Conservation (phyloP, 2,329 filamentous ascomycete genomes). For the Myotisia sp. region DNA sequence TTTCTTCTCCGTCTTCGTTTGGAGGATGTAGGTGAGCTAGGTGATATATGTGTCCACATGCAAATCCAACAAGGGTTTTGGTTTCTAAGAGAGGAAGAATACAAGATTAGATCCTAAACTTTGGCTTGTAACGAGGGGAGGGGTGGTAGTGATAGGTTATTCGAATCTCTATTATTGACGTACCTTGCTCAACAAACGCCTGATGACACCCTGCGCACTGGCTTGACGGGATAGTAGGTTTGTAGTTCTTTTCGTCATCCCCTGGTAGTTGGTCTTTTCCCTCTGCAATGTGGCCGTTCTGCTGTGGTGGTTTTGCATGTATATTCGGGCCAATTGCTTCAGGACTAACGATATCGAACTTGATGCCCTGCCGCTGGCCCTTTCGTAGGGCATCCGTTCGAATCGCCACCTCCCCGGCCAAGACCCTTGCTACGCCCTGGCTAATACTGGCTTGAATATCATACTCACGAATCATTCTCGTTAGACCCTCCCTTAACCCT, state of each 20-base stretch:
- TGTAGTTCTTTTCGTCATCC: not conserved
- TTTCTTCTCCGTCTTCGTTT: slow-evolving; percentile 12
- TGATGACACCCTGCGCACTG: slow-evolving; percentile 27
- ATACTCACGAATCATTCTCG: slow-evolving; percentile 85
- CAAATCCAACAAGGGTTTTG: slow-evolving; percentile 49
- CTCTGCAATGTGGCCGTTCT: not conserved
- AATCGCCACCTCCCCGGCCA: slow-evolving; percentile 71
- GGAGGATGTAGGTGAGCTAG: slow-evolving; percentile 41
- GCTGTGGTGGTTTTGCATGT: no score
- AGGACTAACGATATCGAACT: slow-evolving; percentile 55
- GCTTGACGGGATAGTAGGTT: slow-evolving; percentile 12
- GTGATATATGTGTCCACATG: slow-evolving; percentile 56
- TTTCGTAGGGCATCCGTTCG: slow-evolving; percentile 68
- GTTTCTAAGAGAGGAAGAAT: slow-evolving; percentile 26
- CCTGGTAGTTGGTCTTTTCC: not conserved
- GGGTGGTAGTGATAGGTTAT: no score
- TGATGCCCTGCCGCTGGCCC: slow-evolving; percentile 72
- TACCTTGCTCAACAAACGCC: slow-evolving; percentile 28
- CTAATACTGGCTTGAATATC: slow-evolving; percentile 91
- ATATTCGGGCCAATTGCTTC: no score
- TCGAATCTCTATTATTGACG: no score
- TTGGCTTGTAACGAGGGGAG: no score
- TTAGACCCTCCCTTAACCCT: slow-evolving; percentile 73
- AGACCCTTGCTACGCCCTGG: slow-evolving; percentile 70
- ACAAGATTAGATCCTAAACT: not conserved